phyloP scores from a whole-genome alignment of 345 rosid genomes.

The Pistacia vera region DNA sequence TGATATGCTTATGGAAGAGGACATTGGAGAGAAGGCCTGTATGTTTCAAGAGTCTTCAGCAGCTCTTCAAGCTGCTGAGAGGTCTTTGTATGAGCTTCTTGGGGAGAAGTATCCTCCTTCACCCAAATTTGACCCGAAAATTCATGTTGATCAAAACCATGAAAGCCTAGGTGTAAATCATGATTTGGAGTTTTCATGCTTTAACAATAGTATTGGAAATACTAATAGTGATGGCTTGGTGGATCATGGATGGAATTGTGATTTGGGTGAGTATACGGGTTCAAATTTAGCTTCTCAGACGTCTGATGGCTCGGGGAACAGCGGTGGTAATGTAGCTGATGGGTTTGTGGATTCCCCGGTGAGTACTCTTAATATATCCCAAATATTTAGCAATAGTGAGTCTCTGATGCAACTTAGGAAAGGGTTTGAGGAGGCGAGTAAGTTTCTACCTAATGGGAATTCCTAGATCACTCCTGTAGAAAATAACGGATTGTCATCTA shows the following conservation, averaged over 20 bases:
- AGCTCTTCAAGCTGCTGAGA: constrained; percentile 67
- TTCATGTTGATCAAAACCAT: constrained; percentile 16
- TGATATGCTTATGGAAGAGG: constrained; percentile 69
- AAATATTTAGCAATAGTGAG: constrained; percentile 39
- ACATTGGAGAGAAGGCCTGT: constrained; percentile 54
- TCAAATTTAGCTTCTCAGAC: constrained; percentile 25
- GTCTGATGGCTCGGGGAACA: constrained; percentile 30
- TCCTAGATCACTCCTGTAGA: constrained; percentile 30
- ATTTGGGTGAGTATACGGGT: constrained; percentile 30
- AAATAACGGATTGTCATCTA: constrained; percentile 26
- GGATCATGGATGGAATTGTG: constrained; percentile 22
- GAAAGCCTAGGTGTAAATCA: constrained; percentile 21
- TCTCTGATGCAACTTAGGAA: constrained; percentile 57
- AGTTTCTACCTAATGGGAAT: constrained; percentile 49
- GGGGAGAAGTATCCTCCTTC: constrained; percentile 57
- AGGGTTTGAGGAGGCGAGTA: constrained; percentile 65
- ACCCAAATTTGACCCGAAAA: constrained; percentile 7
- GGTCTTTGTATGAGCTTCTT: constrained; percentile 56
- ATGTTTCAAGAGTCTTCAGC: constrained; percentile 59
- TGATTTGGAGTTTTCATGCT: constrained; percentile 14
- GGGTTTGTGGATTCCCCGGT: constrained; percentile 51
- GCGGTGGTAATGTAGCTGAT: constrained; percentile 24
- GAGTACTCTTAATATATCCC: constrained; percentile 38
- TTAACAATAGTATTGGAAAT: constrained; percentile 15
- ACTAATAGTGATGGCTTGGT: constrained; percentile 16